phyloP scores from a whole-genome alignment of 2,329 filamentous ascomycete genomes.

The Neopestalotiopsis sp. region DNA sequence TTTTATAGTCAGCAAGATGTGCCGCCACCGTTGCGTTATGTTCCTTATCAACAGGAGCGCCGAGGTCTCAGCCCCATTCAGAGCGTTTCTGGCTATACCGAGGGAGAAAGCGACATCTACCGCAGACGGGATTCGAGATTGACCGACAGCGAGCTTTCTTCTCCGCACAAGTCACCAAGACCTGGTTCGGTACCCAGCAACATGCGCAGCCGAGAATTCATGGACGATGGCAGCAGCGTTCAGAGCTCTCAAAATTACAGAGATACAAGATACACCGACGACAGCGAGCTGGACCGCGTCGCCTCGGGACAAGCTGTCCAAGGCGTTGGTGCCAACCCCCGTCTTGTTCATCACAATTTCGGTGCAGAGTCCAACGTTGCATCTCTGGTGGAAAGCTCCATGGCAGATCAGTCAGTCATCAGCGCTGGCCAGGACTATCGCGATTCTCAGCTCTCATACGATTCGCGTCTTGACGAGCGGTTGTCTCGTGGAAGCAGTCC shows the following conservation, averaged over 20 bases:
- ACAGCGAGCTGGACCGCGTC: constrained; percentile 63
- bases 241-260: constrained; percentile 59
- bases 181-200: constrained; percentile 61
- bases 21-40: constrained; percentile 66
- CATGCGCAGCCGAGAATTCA: constrained; percentile 53
- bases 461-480: constrained; percentile 16
- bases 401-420: constrained; percentile 70
- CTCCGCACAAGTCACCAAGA: constrained; percentile 61
- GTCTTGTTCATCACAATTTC: constrained; percentile 73
- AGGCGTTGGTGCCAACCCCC: constrained; percentile 73
- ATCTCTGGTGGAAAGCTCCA: constrained; percentile 80
- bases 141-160: constrained; percentile 62
- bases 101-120: constrained; percentile 66
- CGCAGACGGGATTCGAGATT: constrained; percentile 62
- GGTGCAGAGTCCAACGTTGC: constrained; percentile 90
- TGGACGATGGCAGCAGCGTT: constrained; percentile 64
- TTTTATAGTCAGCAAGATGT: constrained; percentile 67
- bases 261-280: constrained; percentile 55
- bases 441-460: constrained; percentile 32
- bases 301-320: constrained; percentile 73
- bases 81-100: constrained; percentile 86
- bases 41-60: constrained; percentile 71
- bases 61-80: constrained; percentile 87
- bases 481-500: constrained; percentile 14
- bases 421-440: constrained; percentile 59